Base-by-base conservation (phyloP, 371 early-diverging fungal species). In the Phascolomyces articulosus region DNA sequence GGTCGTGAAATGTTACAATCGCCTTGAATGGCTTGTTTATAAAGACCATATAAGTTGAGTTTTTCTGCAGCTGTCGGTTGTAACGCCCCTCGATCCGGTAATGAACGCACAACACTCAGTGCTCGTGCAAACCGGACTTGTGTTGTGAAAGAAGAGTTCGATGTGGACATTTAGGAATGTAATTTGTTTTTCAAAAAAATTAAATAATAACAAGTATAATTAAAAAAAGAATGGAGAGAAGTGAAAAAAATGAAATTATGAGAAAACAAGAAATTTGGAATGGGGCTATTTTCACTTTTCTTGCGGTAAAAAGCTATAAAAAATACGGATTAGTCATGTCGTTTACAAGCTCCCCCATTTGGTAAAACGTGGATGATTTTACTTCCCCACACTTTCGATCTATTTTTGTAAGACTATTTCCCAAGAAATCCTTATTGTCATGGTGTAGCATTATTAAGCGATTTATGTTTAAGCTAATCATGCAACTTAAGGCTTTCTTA, bases 1-100 rank as follows among this genome's bases (percentile, higher is more conserved):
- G 70, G 77, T 67, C 66, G 66, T 56, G 79, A 63, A 15, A 84
- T 79, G 40, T 66, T 66, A 78, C 87, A 86, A 63, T 92, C 89
- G 31, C 95, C 94, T 38, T 79, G 74, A 29, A 79, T 86, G 11
- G 83, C 85, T 70, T 95, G 94, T 82, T 95, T 94, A 86, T 83
- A 94, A 38, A 85, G 76, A 13, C 80, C 88, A 78, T 94, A 95
- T 3, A 94, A 79, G 65, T 79, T 58, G 27, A 94, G 80, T 63
- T 90, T 80, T 57, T 89, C 88, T 51, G 83, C 77, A 75, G 92
- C 84, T 61, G 70, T 72, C 51, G 93, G 91, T 60, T 83, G 70
- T 24, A 73, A 62, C 4, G 55, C 21, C 31, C 71, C 66, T 18
- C 58, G 47, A 58, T 69, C 63, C 3, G 77, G 74, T 28, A 77